phyloP scores from a whole-genome alignment of 208 protist species.

The Wallacemonas sp. region DNA sequence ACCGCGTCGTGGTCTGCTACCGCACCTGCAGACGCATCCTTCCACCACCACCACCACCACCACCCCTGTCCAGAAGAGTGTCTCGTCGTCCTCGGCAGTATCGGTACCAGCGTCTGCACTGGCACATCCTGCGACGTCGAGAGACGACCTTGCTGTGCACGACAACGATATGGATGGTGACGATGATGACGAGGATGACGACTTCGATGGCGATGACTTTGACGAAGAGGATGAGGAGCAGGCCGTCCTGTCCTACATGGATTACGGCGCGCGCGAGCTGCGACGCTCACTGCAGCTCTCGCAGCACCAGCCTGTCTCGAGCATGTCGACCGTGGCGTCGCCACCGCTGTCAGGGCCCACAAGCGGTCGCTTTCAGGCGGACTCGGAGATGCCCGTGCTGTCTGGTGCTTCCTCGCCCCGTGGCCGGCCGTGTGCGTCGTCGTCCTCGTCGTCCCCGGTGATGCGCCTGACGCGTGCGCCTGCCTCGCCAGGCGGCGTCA shows the following conservation, averaged over 20 bases:
- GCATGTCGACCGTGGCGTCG: background rate
- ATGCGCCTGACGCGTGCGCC: background rate
- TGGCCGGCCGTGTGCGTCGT: background rate
- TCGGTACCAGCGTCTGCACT: background rate
- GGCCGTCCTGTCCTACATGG: conserved; percentile 62
- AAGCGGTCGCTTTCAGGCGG: background rate
- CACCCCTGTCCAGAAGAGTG: too few relatives aligned
- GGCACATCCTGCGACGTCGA: background rate
- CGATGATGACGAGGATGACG: conserved; percentile 11
- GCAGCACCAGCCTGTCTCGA: background rate
- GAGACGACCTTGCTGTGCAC: too few relatives aligned
- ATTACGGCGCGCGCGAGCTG: conserved; percentile 15
- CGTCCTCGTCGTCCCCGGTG: background rate
- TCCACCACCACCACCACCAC: too few relatives aligned
- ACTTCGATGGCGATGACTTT: conserved; percentile 1
- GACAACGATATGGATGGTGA: conserved; percentile 10
- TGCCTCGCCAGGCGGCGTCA: background rate
- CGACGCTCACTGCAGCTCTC: conserved; percentile 1
- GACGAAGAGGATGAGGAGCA: conserved; percentile 68
- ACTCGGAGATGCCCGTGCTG: background rate
- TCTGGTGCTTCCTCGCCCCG: background rate
- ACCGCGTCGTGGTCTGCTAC: too few relatives aligned
- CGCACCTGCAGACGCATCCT: too few relatives aligned
- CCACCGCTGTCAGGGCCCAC: background rate
- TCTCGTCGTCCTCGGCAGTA: too few relatives aligned